These are phyloP conservation scores for Mortierella sp. DNA, from an alignment of 371 early-diverging fungal genomes.

Conservation along the genomic window DNA sequence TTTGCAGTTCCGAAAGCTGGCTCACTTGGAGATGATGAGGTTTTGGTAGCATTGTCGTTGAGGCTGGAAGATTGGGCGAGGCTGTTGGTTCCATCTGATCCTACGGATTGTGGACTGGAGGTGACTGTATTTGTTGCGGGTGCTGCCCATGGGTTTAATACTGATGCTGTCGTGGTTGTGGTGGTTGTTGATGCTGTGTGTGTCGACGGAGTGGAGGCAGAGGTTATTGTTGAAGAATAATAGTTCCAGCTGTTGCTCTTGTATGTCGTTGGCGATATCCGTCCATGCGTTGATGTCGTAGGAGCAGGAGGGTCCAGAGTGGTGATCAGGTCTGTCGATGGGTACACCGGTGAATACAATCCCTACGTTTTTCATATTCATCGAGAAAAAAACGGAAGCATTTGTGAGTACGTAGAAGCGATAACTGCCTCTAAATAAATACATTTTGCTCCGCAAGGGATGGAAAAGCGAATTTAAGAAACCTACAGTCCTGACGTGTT, in stretches of 20 bases:
- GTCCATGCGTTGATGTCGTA: background rate
- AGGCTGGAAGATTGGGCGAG: background rate
- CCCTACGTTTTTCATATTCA: constrained; percentile 19
- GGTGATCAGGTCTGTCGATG: constrained; percentile 30
- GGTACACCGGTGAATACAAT: constrained; percentile 42
- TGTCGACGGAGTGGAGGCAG: background rate
- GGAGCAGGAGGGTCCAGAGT: constrained; percentile 30
- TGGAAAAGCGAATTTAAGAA: no score
- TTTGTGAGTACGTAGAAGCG: background rate
- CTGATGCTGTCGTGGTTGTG: background rate
- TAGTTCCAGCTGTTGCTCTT: constrained; percentile 7
- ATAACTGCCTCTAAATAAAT: background rate
- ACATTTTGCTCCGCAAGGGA: background rate
- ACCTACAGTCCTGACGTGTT: constrained; percentile 39
- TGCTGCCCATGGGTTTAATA: background rate
- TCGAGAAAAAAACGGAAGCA: background rate
- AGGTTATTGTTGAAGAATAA: constrained; percentile 1
- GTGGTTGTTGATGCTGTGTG: background rate
- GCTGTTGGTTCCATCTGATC: background rate
- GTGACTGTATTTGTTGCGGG: background rate
- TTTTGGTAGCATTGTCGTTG: background rate
- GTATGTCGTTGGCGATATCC: constrained; percentile 11
- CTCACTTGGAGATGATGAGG: background rate
- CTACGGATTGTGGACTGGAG: background rate
- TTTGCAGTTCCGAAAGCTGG: background rate